Evolutionary conservation across 352 stramenopile genomes (phyloP).

Genomic region (Blastocystis sp.): DNA sequence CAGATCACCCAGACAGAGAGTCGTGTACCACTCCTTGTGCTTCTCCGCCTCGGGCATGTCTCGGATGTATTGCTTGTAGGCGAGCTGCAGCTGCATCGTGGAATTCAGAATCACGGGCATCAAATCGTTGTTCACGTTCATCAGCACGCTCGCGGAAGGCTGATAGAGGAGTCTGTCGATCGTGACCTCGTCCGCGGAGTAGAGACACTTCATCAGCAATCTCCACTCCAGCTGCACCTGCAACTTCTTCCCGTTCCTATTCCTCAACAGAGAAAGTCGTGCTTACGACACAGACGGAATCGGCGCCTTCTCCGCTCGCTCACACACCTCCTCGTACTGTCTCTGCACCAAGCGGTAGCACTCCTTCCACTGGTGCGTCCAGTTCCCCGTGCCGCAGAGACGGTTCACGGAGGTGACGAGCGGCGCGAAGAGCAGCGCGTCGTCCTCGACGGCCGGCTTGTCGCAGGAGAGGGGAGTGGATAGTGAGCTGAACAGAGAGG

Average conservation of each 20-base stretch:
- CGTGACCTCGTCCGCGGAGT: neutral
- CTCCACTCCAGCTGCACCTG: conserved; percentile 21
- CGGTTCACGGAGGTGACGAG: neutral
- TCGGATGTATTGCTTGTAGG: neutral
- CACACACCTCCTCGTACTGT: neutral
- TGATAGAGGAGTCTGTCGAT: conserved; percentile 26
- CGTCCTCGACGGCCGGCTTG: neutral
- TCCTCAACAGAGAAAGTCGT: neutral
- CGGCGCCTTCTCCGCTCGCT: neutral
- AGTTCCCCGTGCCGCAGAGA: neutral
- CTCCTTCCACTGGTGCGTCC: neutral
- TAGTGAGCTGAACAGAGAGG: neutral
- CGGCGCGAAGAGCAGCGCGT: conserved; percentile 5
- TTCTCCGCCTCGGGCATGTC: neutral
- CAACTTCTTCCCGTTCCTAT: conserved; percentile 4
- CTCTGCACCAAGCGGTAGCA: neutral
- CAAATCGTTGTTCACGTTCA: neutral
- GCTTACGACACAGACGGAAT: neutral
- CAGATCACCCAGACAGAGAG: conserved; percentile 13
- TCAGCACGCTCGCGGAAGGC: neutral
- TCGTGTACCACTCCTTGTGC: neutral
- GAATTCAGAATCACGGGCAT: conserved; percentile 19
- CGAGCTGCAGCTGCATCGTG: conserved; percentile 56
- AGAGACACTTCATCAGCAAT: neutral
- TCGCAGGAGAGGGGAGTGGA: neutral